Evolutionary conservation across 164 flowering plant genomes (phyloP).

Genomic region (Vitis vinifera): DNA sequence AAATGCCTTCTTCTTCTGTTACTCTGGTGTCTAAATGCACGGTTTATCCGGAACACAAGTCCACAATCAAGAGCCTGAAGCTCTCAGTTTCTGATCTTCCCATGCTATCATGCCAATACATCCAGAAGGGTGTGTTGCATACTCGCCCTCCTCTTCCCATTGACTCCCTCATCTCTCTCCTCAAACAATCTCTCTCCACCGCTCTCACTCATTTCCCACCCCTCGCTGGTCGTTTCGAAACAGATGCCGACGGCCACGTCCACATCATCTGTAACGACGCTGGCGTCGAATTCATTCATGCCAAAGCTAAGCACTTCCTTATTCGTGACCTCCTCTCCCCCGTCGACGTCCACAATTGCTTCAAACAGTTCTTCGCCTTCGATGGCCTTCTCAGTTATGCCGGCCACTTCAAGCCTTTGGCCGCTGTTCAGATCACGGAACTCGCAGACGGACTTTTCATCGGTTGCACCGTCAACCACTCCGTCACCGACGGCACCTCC

Average conservation of each 20-base stretch:
- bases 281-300: constrained; percentile 68
- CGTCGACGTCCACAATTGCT: constrained; percentile 37
- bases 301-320: constrained; percentile 42
- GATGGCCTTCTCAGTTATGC: constrained; percentile 59
- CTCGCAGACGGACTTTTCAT: constrained; percentile 74
- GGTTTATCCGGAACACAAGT: constrained; percentile 35
- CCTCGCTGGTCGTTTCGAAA: constrained; percentile 73
- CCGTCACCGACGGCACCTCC: constrained; percentile 84
- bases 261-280: constrained; percentile 63
- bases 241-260: constrained; percentile 53
- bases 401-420: constrained; percentile 66
- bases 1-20: constrained; percentile 54
- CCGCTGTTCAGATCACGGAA: constrained; percentile 82
- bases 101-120: constrained; percentile 93
- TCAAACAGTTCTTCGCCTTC: constrained; percentile 55
- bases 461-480: constrained; percentile 74
- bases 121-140: constrained; percentile 77
- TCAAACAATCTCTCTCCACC: constrained; percentile 48
- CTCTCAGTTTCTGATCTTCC: constrained; percentile 88
- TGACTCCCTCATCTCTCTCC: constrained; percentile 36
- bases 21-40: constrained; percentile 53
- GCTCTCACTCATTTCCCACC: constrained; percentile 76
- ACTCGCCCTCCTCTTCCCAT: constrained; percentile 39
- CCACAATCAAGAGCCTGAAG: constrained; percentile 33
- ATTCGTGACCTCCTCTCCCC: constrained; percentile 35